Percentiles rank a stretch among this genome's conserved stretches.
These are phyloP conservation scores for Tylopilus vinaceipallidus DNA, from an alignment of 768 basidiomycete species.

Conservation along the genomic window DNA sequence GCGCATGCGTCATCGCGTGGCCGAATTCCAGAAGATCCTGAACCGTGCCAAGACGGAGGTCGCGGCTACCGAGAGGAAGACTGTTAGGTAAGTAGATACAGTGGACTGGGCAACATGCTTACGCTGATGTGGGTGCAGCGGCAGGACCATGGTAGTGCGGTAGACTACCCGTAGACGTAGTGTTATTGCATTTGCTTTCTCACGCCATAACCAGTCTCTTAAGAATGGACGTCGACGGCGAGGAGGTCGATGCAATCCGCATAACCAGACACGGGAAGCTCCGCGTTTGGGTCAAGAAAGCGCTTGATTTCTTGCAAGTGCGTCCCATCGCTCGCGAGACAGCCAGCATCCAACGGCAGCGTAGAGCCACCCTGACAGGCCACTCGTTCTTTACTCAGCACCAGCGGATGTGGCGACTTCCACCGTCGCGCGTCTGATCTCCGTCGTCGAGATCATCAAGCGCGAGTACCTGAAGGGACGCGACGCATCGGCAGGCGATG, in stretches of 20 bases:
- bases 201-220: slow-evolving; percentile 15
- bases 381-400: slow-evolving; percentile 59
- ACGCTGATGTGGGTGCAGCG: slow-evolving; percentile 36
- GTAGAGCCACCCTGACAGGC: slow-evolving; percentile 47
- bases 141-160: slow-evolving; percentile 55
- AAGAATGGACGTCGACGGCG: slow-evolving; percentile 5
- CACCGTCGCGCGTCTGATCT: slow-evolving; percentile 61
- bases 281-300: slow-evolving; percentile 48
- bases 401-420: slow-evolving; percentile 39
- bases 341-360: slow-evolving; percentile 5
- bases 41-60: slow-evolving; percentile 95
- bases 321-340: slow-evolving; percentile 15
- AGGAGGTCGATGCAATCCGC: slow-evolving; percentile 38
- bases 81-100: slow-evolving; percentile 63
- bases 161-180: slow-evolving; percentile 25
- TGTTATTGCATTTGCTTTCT: slow-evolving; percentile 6
- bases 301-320: slow-evolving; percentile 55
- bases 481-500: slow-evolving; percentile 40
- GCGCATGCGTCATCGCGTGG: slow-evolving; percentile 89
- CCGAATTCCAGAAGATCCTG: slow-evolving; percentile 93
- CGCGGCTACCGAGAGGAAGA: slow-evolving; percentile 81
- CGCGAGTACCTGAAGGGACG: slow-evolving; percentile 67
- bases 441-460: slow-evolving; percentile 82
- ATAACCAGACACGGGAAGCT: slow-evolving; percentile 60
- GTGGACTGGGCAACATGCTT: not conserved